Evolutionary conservation across 352 stramenopile genomes (phyloP).

Genomic region (Phytophthora pinifolia): DNA sequence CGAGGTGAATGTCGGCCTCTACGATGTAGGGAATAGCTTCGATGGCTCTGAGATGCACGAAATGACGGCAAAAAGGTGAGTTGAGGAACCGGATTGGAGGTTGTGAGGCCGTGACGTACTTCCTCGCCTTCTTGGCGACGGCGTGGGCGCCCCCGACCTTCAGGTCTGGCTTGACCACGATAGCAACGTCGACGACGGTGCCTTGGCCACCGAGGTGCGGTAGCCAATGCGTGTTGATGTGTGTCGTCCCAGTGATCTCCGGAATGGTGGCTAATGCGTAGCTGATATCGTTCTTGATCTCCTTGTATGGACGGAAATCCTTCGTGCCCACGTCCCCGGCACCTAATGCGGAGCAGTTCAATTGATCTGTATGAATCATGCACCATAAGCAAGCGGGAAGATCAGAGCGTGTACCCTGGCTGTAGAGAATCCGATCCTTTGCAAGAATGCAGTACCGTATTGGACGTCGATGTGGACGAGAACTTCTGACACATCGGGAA

Average conservation of each 20-base stretch:
- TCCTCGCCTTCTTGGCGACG: slow-evolving; percentile 72
- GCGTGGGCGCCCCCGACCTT: slow-evolving; percentile 72
- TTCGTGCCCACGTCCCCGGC: slow-evolving; percentile 39
- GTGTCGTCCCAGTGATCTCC: slow-evolving; percentile 69
- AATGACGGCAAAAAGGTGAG: background rate
- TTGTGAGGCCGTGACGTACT: slow-evolving; percentile 32
- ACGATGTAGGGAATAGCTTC: slow-evolving; percentile 78
- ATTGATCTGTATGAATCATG: slow-evolving; percentile 20
- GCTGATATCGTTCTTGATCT: slow-evolving; percentile 75
- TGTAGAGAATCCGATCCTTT: background rate
- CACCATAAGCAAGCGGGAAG: background rate
- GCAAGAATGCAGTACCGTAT: slow-evolving; percentile 37
- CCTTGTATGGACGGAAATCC: slow-evolving; percentile 70
- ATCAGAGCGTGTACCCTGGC: background rate
- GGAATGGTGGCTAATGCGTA: slow-evolving; percentile 60
- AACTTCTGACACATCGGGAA: slow-evolving; percentile 85
- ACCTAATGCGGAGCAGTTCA: slow-evolving; percentile 19
- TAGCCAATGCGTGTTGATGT: slow-evolving; percentile 85
- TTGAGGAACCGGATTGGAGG: background rate
- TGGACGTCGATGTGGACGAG: slow-evolving; percentile 86
- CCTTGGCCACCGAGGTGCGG: slow-evolving; percentile 58
- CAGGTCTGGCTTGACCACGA: slow-evolving; percentile 73
- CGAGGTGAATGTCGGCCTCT: slow-evolving; percentile 82
- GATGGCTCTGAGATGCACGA: slow-evolving; percentile 49
- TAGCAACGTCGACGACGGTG: slow-evolving; percentile 77